Base-by-base conservation (phyloP, 768 basidiomycete species). In the Austroboletus festivus region DNA sequence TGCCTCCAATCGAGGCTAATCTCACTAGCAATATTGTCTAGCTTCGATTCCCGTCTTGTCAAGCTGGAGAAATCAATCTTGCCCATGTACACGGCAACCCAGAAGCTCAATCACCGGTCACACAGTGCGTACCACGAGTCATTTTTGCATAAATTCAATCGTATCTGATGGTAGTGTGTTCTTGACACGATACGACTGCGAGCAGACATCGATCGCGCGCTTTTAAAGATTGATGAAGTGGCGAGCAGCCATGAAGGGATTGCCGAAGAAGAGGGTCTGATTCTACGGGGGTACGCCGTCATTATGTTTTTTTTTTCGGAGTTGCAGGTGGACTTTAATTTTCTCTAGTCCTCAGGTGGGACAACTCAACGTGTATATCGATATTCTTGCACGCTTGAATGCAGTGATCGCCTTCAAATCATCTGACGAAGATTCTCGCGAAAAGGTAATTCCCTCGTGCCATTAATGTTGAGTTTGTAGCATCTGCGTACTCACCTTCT, bases 41-140 rank as follows among this genome's bases (percentile, higher is more conserved):
- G 85, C 58, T 90, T 92, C 59, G 91, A 93, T 64, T 81, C 81
- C 1, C 80, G 91, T 18, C 70, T 93, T 5, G 83, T 86, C 35
- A 87, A 85, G 62, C 77, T 93, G 19, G 91, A 93, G 60, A 92
- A 90, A 56, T 85, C 89, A 2, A 90, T 93, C 45, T 64, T 87
- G 13, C 91, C 91, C 0, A 66, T 93, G n/a, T 89, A 93, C 58
- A 79, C 77, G 1, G 83, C 86, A 3, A 84, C 89, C 0, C 87
- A 91, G 62, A 72, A 85, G 12, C 64, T 92, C 46, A 91, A 89
- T 47, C 73, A 78, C 56, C 70, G 90, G 33, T 79, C 79, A 16
- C 79, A 77, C 38, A 93, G 90, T 90, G 51, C 23, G 89, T 28
- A 28, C 28, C 12, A 28, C 28, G n/a, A n/a, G n/a, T n/a, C n/a